Conservation (phyloP, 1,284 basidiomycete genomes). For the Boletus semigastroideus region DNA sequence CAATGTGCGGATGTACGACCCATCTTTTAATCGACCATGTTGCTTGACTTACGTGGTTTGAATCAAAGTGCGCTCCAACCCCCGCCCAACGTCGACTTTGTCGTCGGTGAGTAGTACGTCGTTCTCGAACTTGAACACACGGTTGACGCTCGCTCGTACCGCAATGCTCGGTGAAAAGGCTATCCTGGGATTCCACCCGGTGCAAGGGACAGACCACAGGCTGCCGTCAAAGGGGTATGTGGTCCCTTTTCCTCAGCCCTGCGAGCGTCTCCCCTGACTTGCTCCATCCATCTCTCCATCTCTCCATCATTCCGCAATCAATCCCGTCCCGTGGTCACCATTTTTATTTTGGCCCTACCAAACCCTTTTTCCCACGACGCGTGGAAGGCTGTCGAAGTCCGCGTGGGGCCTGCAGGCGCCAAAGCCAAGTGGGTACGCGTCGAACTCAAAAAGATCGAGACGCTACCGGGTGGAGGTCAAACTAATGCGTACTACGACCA, state of each 20-base stretch:
- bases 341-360: not conserved
- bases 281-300: not conserved
- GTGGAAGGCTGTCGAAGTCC: constrained; percentile 76
- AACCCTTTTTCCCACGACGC: constrained; percentile 5
- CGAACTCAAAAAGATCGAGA: constrained; percentile 85
- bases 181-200: constrained; percentile 80
- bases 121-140: not conserved
- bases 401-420: constrained; percentile 68
- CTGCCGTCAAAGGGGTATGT: constrained; percentile 78
- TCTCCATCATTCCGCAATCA: too few relatives aligned
- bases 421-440: constrained; percentile 90
- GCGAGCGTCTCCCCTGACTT: constrained; percentile 3
- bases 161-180: constrained; percentile 43
- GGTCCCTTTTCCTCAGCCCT: not conserved
- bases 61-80: constrained; percentile 64
- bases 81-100: constrained; percentile 81
- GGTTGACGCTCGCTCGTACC: not conserved
- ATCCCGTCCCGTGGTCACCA: not conserved
- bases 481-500: constrained; percentile 70
- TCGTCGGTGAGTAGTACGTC: constrained; percentile 54
- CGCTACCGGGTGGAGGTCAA: constrained; percentile 67
- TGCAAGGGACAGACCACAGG: constrained; percentile 67
- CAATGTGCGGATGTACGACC: constrained; percentile 31
- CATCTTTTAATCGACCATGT: not conserved
- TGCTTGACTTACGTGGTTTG: constrained; percentile 5